Evolutionary conservation across 2,329 filamentous ascomycete genomes (phyloP).

Genomic region (Diplodia sapinea): DNA sequence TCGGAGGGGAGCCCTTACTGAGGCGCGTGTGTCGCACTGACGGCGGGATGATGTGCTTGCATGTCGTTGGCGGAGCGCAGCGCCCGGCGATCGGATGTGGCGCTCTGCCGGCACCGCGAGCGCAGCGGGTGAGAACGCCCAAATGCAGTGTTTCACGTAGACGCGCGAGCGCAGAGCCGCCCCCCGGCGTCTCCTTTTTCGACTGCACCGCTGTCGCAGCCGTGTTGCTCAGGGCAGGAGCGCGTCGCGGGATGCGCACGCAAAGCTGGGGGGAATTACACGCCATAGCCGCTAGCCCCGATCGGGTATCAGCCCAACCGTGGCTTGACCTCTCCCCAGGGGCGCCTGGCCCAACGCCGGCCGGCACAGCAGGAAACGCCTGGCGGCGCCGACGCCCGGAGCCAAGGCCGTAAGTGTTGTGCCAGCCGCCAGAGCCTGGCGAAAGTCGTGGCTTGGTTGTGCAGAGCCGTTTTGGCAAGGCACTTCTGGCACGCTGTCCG

Average conservation of each 20-base stretch:
- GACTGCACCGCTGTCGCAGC: background rate
- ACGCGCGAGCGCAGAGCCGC: conserved; percentile 16
- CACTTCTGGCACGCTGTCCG: conserved; percentile 11
- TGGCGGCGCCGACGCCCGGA: conserved; percentile 6
- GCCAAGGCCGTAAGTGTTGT: background rate
- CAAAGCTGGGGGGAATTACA: conserved; percentile 22
- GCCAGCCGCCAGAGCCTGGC: too few species aligned
- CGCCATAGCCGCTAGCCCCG: conserved; percentile 19
- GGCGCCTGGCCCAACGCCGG: background rate
- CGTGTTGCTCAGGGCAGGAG: background rate
- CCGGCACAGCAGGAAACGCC: conserved; percentile 6
- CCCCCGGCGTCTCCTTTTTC: background rate
- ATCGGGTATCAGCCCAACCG: background rate
- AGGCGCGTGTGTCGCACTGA: conserved; percentile 24
- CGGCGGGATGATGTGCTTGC: conserved; percentile 26
- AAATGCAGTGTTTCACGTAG: conserved; percentile 8
- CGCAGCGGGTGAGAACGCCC: conserved; percentile 14
- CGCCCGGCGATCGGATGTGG: conserved; percentile 25
- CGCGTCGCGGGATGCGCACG: conserved; percentile 1
- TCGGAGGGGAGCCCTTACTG: conserved; percentile 24
- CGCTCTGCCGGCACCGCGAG: conserved; percentile 11
- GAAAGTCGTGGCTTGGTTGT: conserved; percentile 6
- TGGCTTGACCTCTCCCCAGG: conserved; percentile 7
- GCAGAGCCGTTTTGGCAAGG: background rate
- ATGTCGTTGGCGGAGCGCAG: conserved; percentile 22